Evolutionary conservation across 139 green algal species (phyloP).

Genomic region (Nannochloris sp.): DNA sequence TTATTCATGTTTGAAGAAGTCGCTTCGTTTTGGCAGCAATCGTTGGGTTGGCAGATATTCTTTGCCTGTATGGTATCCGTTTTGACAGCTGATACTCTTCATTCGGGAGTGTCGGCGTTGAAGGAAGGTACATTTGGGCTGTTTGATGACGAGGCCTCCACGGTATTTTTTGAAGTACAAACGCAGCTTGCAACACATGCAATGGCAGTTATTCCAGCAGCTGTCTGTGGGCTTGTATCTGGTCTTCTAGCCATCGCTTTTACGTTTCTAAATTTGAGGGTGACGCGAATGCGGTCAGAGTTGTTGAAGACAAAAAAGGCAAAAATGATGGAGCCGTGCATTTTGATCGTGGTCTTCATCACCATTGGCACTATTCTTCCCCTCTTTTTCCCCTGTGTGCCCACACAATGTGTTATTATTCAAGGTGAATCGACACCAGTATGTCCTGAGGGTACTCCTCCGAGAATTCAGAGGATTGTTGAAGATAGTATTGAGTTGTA

Average conservation of each 20-base stretch:
- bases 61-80: conserved; percentile 65
- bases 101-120: conserved; percentile 43
- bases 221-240: conserved; percentile 54
- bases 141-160: conserved; percentile 47
- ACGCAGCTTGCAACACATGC: conserved; percentile 56
- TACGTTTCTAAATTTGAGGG: conserved; percentile 64
- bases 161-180: conserved; percentile 50
- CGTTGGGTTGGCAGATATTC: conserved; percentile 74
- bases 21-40: conserved; percentile 68
- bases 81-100: conserved; percentile 56
- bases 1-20: conserved; percentile 86
- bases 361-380: conserved; percentile 72
- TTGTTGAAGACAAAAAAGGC: conserved; percentile 24
- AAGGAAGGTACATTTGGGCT: conserved; percentile 50
- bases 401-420: conserved; percentile 41
- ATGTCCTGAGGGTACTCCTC: conserved; percentile 37
- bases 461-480: conserved; percentile 41
- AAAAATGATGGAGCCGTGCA: conserved; percentile 59
- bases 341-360: conserved; percentile 67
- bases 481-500: conserved; percentile 57
- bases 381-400: conserved; percentile 66
- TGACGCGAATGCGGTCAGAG: conserved; percentile 24
- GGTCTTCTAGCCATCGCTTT: conserved; percentile 64
- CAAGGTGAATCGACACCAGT: conserved; percentile 35
- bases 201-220: conserved; percentile 59